phyloP scores from a whole-genome alignment of 768 basidiomycete genomes.

The Russula compacta region DNA sequence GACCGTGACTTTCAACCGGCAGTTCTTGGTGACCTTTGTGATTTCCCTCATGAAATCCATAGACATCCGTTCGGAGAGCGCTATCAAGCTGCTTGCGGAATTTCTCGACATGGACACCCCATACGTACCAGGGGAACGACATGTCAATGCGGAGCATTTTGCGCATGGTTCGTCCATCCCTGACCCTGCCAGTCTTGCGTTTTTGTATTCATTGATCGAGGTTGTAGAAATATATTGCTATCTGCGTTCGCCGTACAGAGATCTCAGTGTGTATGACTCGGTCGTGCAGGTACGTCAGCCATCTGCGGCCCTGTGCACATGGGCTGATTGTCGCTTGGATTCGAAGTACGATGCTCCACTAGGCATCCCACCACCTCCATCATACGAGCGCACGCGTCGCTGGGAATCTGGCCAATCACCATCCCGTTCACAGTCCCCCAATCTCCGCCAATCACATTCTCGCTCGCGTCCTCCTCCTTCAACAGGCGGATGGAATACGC shows the following conservation, averaged over 20 bases:
- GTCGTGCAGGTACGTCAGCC: conserved; percentile 56
- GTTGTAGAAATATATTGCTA: conserved; percentile 77
- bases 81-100: conserved; percentile 75
- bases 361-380: conserved; percentile 32
- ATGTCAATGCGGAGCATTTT: conserved; percentile 83
- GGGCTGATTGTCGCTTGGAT: neutral
- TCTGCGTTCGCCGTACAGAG: conserved; percentile 80
- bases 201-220: neutral
- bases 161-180: conserved; percentile 67
- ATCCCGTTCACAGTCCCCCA: conserved; percentile 23
- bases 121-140: conserved; percentile 46
- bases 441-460: conserved; percentile 9
- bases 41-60: conserved; percentile 87
- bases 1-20: neutral
- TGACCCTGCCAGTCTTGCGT: neutral
- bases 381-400: conserved; percentile 25
- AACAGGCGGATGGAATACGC: neutral
- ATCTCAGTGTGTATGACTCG: conserved; percentile 73
- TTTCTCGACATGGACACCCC: conserved; percentile 74
- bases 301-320: neutral
- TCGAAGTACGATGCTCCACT: conserved; percentile 52
- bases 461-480: conserved; percentile 20
- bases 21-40: conserved; percentile 87
- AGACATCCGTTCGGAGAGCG: conserved; percentile 85
- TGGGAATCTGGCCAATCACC: conserved; percentile 21